These are phyloP conservation scores for Xylariales sp. DNA, from an alignment of 2,329 filamentous ascomycete species.

Conservation along the genomic window DNA sequence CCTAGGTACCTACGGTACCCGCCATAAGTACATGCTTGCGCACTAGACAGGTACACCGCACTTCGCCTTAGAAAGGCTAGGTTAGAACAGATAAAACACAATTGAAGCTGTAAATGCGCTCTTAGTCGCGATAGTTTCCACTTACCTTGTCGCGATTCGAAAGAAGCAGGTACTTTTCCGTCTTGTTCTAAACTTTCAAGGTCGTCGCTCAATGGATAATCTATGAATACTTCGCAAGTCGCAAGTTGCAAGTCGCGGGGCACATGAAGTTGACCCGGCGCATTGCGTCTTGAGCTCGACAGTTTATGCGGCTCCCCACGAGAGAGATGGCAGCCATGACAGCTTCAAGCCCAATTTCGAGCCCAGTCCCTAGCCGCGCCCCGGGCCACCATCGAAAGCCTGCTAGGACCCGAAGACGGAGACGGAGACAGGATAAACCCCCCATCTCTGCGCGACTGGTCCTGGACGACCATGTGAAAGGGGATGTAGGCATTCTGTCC, in stretches of 20 bases:
- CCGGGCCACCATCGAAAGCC: slow-evolving; percentile 51
- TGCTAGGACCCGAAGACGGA: slow-evolving; percentile 57
- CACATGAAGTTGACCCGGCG: slow-evolving; percentile 39
- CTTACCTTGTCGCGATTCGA: not conserved
- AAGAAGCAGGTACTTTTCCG: not conserved
- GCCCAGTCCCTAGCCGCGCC: slow-evolving; percentile 30
- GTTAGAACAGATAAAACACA: not conserved
- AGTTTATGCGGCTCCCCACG: slow-evolving; percentile 5
- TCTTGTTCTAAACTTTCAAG: slow-evolving; percentile 1
- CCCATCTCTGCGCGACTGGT: slow-evolving; percentile 83
- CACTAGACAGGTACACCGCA: not conserved
- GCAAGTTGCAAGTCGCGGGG: slow-evolving; percentile 40
- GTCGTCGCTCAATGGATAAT: slow-evolving; percentile 35
- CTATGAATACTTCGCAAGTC: slow-evolving; percentile 32
- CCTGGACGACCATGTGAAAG: slow-evolving; percentile 85
- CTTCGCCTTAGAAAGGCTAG: not conserved
- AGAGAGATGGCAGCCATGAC: slow-evolving; percentile 40
- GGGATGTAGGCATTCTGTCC: slow-evolving; percentile 86
- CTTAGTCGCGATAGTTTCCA: slow-evolving; percentile 7
- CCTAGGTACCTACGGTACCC: not conserved
- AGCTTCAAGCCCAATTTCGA: slow-evolving; percentile 30
- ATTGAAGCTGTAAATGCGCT: slow-evolving; percentile 5
- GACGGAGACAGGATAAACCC: slow-evolving; percentile 75
- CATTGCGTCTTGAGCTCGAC: slow-evolving; percentile 33
- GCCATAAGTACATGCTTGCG: too few relatives aligned